Conservation (phyloP, 2,329 filamentous ascomycete species). For the Colletotrichum shisoi region DNA sequence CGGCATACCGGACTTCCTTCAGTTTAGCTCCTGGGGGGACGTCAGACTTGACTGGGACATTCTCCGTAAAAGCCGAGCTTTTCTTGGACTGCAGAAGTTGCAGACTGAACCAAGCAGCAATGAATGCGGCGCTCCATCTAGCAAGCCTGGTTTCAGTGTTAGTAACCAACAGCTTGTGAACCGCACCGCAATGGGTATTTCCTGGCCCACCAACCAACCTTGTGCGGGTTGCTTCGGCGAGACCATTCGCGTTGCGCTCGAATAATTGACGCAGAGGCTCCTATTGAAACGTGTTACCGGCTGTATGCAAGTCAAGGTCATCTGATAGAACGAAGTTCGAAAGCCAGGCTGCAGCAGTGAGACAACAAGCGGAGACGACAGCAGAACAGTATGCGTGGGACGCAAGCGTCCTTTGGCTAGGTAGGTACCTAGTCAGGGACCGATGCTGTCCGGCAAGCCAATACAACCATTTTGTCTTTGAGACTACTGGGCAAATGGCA, state of each 20-base stretch:
- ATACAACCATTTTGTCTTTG: conserved; percentile 10
- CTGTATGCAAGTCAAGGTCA: neutral
- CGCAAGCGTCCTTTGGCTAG: conserved; percentile 4
- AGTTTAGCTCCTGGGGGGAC: conserved; percentile 43
- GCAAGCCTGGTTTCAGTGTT: conserved; percentile 55
- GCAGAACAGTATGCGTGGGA: conserved; percentile 13
- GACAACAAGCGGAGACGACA: neutral
- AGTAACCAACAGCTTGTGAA: conserved; percentile 29
- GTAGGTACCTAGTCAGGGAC: neutral
- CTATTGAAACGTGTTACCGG: conserved; percentile 21
- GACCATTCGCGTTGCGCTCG: conserved; percentile 41
- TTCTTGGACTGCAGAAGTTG: conserved; percentile 65
- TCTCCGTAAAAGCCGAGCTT: conserved; percentile 55
- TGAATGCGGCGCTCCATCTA: conserved; percentile 65
- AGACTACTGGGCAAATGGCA: neutral
- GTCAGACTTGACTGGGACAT: conserved; percentile 46
- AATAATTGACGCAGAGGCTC: conserved; percentile 43
- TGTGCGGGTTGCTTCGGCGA: conserved; percentile 42
- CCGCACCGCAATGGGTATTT: neutral
- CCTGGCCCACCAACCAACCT: conserved; percentile 33
- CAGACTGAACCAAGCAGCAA: conserved; percentile 66
- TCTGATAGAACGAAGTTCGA: neutral
- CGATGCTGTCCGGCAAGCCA: neutral
- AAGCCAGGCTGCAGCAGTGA: conserved; percentile 9
- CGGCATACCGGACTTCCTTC: conserved; percentile 57